Evolutionary conservation across 768 basidiomycete species (phyloP).

Genomic region (Rossbeevera mucosa): DNA sequence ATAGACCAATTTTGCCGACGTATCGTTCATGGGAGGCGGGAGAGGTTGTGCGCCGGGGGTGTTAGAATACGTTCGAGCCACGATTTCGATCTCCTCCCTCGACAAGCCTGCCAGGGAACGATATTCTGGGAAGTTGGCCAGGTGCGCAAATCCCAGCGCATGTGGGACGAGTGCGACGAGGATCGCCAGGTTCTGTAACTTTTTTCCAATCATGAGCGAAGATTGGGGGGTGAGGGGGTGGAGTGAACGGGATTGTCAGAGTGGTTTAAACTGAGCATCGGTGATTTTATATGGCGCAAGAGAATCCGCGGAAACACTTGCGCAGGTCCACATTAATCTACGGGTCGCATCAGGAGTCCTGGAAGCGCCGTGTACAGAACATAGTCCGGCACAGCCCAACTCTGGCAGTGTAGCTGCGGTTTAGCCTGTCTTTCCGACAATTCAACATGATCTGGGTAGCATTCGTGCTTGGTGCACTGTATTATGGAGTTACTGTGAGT

Average conservation of each 20-base stretch:
- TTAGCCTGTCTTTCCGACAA: too few relatives aligned
- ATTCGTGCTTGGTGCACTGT: not conserved
- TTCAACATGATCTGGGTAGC: not conserved
- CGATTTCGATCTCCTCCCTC: conserved; percentile 8
- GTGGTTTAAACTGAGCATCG: too few relatives aligned
- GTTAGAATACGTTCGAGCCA: conserved; percentile 10
- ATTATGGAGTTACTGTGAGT: not conserved
- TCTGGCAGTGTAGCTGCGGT: not conserved
- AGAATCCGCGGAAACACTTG: not conserved
- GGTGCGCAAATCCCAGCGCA: conserved; percentile 9
- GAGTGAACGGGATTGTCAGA: not conserved
- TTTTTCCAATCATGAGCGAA: not conserved
- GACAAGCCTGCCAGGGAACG: conserved; percentile 22
- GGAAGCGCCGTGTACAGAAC: not conserved
- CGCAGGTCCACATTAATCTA: not conserved
- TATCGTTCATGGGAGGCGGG: conserved; percentile 21
- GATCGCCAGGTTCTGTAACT: conserved; percentile 4
- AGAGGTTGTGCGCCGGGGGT: conserved; percentile 24
- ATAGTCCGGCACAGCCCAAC: not conserved
- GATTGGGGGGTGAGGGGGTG: not conserved
- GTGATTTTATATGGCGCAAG: conserved; percentile 4
- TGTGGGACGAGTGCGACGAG: conserved; percentile 7
- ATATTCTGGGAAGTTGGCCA: conserved; percentile 16
- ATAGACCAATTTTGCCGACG: conserved; percentile 21
- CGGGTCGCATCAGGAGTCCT: not conserved